Conservation (phyloP, 176 grass and related monocot genomes). For the Coix lacrymajobi region DNA sequence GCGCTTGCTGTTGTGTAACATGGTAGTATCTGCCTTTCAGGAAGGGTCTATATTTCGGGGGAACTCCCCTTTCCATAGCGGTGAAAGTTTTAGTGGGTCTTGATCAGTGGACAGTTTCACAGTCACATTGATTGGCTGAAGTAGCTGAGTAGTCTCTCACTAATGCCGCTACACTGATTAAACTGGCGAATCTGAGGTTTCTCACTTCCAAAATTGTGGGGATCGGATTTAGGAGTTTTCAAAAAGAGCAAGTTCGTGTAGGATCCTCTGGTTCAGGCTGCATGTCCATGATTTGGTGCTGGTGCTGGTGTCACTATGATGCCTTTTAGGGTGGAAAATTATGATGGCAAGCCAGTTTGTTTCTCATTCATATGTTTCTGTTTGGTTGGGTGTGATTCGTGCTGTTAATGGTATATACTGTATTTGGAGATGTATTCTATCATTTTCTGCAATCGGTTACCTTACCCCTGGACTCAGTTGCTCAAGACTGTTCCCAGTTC, state of each 20-base stretch:
- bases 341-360: background rate
- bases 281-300: background rate
- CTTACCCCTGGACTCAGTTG: background rate
- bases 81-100: background rate
- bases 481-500: background rate
- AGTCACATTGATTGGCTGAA: background rate
- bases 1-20: background rate
- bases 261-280: too few species aligned
- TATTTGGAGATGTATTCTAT: background rate
- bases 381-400: background rate
- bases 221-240: background rate
- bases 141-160: background rate
- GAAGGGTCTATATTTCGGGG: background rate
- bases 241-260: background rate
- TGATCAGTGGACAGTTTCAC: background rate
- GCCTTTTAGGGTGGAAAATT: background rate
- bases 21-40: background rate
- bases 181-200: background rate
- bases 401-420: background rate
- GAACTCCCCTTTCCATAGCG: background rate
- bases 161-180: background rate
- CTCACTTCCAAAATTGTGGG: background rate
- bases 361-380: background rate
- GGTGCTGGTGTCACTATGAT: background rate
- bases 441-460: background rate